Percentiles rank a stretch among this genome's conserved stretches.
Evolutionary conservation across 2,329 filamentous ascomycete species (phyloP).

Genomic region (Sarocladium oryzae): DNA sequence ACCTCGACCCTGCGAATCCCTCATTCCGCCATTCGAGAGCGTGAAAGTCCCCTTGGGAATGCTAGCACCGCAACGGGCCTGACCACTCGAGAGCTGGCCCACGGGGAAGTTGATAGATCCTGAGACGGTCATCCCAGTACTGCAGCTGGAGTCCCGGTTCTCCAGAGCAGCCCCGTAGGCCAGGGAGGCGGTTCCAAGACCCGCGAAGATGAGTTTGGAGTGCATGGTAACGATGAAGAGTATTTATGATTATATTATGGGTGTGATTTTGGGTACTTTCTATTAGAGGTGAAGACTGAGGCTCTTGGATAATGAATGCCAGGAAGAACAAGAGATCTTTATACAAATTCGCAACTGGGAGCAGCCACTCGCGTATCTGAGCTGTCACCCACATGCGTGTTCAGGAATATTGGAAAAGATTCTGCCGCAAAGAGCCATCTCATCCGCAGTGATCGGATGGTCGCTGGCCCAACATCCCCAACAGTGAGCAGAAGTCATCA

Average conservation of each 20-base stretch:
- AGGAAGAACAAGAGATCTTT: not conserved
- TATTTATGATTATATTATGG: not conserved
- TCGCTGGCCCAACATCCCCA: not conserved
- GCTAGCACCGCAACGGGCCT: slow-evolving; percentile 43
- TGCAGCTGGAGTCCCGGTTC: slow-evolving; percentile 13
- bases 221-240: slow-evolving; percentile 9
- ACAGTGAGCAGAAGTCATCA: not conserved
- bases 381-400: not conserved
- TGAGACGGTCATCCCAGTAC: slow-evolving; percentile 44
- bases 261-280: too few relatives aligned
- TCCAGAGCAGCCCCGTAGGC: slow-evolving; percentile 14
- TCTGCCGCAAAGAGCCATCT: not conserved
- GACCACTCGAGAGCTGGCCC: slow-evolving; percentile 55
- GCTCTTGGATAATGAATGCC: not conserved
- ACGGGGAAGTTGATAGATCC: slow-evolving; percentile 45
- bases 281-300: too few relatives aligned
- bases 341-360: not conserved
- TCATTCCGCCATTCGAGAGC: slow-evolving; percentile 44
- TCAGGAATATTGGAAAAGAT: too few relatives aligned
- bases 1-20: slow-evolving; percentile 48
- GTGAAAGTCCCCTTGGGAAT: slow-evolving; percentile 44
- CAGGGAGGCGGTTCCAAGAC: slow-evolving; percentile 13
- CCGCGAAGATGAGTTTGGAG: slow-evolving; percentile 12
- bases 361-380: not conserved
- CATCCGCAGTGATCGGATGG: not conserved